Evolutionary conservation across 129 eudicot species (phyloP).

Genomic region (Arctium minus): DNA sequence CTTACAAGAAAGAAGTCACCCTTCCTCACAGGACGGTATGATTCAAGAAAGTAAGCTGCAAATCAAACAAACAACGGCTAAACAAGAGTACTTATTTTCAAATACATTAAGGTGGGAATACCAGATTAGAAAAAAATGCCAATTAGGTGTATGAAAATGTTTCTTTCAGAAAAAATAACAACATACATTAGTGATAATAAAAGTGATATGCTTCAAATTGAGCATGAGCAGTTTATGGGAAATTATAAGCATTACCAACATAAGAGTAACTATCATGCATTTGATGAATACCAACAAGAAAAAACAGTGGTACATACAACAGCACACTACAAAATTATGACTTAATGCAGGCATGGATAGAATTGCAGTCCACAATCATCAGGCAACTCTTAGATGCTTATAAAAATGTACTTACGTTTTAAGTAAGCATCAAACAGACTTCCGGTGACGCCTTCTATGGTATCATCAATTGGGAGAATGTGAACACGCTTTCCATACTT

Average conservation of each 20-base stretch:
- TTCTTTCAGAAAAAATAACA: background rate
- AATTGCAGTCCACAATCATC: background rate
- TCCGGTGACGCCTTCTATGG: constrained; percentile 87
- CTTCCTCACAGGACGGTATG: constrained; percentile 69
- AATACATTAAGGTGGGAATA: too few species aligned
- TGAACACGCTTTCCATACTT: constrained; percentile 95
- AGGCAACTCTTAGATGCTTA: background rate
- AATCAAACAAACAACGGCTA: background rate
- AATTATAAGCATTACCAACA: too few species aligned
- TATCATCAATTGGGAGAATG: constrained; percentile 87
- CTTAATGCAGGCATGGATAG: background rate
- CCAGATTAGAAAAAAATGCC: background rate
- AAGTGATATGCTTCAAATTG: background rate
- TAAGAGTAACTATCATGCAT: too few species aligned
- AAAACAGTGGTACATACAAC: too few species aligned
- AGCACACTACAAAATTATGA: too few species aligned
- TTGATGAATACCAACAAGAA: too few species aligned
- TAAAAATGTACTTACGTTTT: constrained; percentile 54
- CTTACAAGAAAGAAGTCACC: constrained; percentile 66
- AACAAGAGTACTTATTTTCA: background rate
- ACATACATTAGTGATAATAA: background rate
- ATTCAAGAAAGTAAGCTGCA: constrained; percentile 63
- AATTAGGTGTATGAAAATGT: background rate
- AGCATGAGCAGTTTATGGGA: background rate
- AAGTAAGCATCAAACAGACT: constrained; percentile 82